A percentile compares a stretch with the other conserved stretches of the same genome.
Evolutionary conservation across 805 yeast species (phyloP).

Genomic region (Millerozyma miso): DNA sequence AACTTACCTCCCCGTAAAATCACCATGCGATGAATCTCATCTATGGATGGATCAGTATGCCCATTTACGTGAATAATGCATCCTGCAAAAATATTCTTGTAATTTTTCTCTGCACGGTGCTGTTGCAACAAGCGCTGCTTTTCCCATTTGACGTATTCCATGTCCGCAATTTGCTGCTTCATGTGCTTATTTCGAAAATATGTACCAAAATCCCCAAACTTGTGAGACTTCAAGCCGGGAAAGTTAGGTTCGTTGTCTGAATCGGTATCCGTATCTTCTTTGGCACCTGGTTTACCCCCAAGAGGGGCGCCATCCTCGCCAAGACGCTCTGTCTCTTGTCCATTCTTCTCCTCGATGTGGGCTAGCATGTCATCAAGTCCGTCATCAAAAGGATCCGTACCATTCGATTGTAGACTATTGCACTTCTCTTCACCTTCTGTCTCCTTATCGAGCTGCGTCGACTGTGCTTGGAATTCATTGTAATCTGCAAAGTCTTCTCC

Average conservation of each 20-base stretch:
- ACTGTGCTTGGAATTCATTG: neutral
- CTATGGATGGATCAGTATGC: slow-evolving; percentile 75
- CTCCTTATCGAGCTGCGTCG: neutral
- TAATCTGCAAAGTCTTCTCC: neutral
- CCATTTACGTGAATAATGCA: slow-evolving; percentile 85
- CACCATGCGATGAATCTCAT: slow-evolving; percentile 65
- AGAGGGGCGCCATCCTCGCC: slow-evolving; percentile 6
- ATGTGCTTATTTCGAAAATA: slow-evolving; percentile 59
- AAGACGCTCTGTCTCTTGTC: slow-evolving; percentile 4
- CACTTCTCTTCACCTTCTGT: neutral
- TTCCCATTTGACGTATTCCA: slow-evolving; percentile 48
- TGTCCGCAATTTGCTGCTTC: slow-evolving; percentile 61
- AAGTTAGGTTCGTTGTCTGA: neutral
- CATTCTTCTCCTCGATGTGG: slow-evolving; percentile 5
- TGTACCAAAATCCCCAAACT: slow-evolving; percentile 63
- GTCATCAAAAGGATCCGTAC: slow-evolving; percentile 22
- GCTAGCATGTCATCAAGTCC: slow-evolving; percentile 14
- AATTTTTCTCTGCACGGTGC: slow-evolving; percentile 10
- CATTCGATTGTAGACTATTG: slow-evolving; percentile 6
- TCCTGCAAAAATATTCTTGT: slow-evolving; percentile 47
- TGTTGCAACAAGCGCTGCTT: slow-evolving; percentile 26
- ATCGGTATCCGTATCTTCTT: neutral
- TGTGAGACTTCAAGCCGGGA: slow-evolving; percentile 19
- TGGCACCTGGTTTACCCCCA: neutral
- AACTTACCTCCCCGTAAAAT: slow-evolving; percentile 78